Percentiles rank a stretch among this genome's conserved stretches.
These are phyloP conservation scores for Cordyceps fumosorosea DNA, from an alignment of 2,329 filamentous ascomycete species.

Conservation along the genomic window DNA sequence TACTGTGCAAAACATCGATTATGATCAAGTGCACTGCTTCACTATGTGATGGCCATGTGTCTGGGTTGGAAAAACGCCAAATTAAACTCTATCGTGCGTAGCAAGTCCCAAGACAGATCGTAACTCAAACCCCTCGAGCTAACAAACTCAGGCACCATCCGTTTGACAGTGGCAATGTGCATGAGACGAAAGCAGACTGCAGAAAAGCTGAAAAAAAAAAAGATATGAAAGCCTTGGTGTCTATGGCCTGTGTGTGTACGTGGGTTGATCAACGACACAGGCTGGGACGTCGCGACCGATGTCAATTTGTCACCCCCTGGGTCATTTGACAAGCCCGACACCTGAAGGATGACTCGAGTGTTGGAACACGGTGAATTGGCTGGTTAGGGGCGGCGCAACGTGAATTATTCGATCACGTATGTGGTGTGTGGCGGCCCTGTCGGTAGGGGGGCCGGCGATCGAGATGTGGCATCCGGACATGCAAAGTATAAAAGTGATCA, in stretches of 20 bases:
- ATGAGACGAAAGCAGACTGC: neutral
- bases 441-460: neutral
- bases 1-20: neutral
- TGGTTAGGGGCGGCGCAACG: neutral
- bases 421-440: neutral
- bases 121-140: neutral
- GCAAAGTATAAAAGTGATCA: too few relatives aligned
- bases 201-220: neutral
- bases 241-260: neutral
- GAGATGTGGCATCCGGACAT: neutral
- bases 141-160: neutral
- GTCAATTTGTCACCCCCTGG: too few relatives aligned
- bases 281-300: too few relatives aligned
- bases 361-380: neutral
- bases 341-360: too few relatives aligned
- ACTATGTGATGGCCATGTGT: neutral
- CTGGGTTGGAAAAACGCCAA: neutral
- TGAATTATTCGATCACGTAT: neutral
- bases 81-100: neutral
- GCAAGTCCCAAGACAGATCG: neutral
- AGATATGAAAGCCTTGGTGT: neutral
- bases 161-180: neutral
- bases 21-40: neutral
- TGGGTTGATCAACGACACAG: too few relatives aligned
- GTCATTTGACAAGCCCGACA: neutral